Evolutionary conservation across 352 stramenopile genomes (phyloP), one percentile per base, ranked within the genome.

Genomic region (Phytopythium aichiense): DNA sequence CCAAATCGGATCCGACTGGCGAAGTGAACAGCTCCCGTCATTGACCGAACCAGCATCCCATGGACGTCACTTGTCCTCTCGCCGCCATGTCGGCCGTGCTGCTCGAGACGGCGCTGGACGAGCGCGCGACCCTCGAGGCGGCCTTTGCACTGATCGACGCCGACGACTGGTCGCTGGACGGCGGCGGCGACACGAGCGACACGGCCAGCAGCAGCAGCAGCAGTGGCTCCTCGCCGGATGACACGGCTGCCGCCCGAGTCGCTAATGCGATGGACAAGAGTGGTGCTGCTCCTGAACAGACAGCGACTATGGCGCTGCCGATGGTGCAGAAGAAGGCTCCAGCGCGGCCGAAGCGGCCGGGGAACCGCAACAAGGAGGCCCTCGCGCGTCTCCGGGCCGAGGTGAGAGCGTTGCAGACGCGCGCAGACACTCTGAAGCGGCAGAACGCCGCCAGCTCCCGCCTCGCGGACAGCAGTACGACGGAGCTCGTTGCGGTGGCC

Each of bases 41-140:
- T n/a, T n/a, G n/a, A n/a, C n/a, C n/a, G 25, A 3, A 30, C 25
- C 1, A 1, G 3, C 25, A 30, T 30, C 25, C 3, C 25, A 30
- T 30, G 25, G 25, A 30, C 25, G 25, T 48, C 43, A 30, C 43
- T 50, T 30, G 43, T 11, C 16, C n/a, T 18, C n/a, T 50, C 25
- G 25, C 31, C 30, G 28, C 13, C 50, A 56, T 56, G 53, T 37
- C 53, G 18, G 35, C 53, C 35, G 20, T 35, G 53, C 53, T 58
- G 15, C 22, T 58, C 31, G 53, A 48, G 31, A 20, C n/a, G 31
- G 23, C 6, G 20, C 35, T 45, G 53, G 53, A 49, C 53, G 53
- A 48, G 20, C 53, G 23, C 33, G 53, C 53, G 53, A 58, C 53
- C 20, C 53, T 58, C 33, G 53, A 58, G n/a, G 53, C 53, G 20